These are phyloP conservation scores for Capronia epimyces DNA, from an alignment of 2,329 filamentous ascomycete species.

Conservation along the genomic window DNA sequence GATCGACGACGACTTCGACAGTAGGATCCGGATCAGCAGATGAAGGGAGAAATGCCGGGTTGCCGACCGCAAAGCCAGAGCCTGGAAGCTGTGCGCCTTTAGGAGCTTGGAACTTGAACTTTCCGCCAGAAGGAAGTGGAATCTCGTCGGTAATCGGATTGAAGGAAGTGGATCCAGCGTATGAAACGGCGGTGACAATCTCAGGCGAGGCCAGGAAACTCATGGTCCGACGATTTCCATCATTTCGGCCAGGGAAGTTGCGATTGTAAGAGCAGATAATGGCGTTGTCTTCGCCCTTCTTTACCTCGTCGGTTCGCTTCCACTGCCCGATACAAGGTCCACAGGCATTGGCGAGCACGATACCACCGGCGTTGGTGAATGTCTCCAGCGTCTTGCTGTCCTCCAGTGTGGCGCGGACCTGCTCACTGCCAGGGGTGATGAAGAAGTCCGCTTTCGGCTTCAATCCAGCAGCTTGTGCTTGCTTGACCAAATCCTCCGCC, in stretches of 20 bases:
- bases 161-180: conserved; percentile 87
- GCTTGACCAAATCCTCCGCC: conserved; percentile 85
- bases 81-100: conserved; percentile 56
- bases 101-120: conserved; percentile 80
- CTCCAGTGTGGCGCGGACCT: conserved; percentile 90
- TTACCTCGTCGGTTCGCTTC: conserved; percentile 80
- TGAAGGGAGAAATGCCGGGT: conserved; percentile 66
- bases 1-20: conserved; percentile 70
- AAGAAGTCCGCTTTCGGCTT: conserved; percentile 89
- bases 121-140: conserved; percentile 68
- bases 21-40: conserved; percentile 65
- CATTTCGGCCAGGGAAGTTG: conserved; percentile 95
- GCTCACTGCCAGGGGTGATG: conserved; percentile 92
- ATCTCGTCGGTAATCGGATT: conserved; percentile 89
- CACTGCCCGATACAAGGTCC: conserved; percentile 84
- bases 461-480: conserved; percentile 81
- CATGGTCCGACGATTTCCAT: conserved; percentile 94
- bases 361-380: conserved; percentile 79
- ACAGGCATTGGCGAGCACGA: conserved; percentile 90
- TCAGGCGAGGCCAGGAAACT: conserved; percentile 98
- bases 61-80: conserved; percentile 75
- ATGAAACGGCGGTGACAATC: conserved; percentile 92
- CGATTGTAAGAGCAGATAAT: conserved; percentile 98
- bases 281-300: conserved; percentile 82
- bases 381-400: conserved; percentile 81